Evolutionary conservation across 164 flowering plant genomes (phyloP).

Genomic region (Saururus chinensis): DNA sequence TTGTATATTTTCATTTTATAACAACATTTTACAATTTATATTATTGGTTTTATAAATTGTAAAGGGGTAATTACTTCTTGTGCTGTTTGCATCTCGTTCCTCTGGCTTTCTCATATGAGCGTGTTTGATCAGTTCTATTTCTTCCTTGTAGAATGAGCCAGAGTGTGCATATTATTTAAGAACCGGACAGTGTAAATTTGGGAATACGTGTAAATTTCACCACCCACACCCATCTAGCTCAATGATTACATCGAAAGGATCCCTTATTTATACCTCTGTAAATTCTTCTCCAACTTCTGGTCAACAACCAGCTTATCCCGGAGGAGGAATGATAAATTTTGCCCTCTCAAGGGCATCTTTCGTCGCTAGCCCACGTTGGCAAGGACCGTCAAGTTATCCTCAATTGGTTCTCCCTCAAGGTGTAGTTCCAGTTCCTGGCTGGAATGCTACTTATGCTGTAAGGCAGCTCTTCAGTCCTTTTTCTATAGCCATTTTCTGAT

Average conservation of each 20-base stretch:
- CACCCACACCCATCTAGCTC: conserved; percentile 87
- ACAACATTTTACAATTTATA: not conserved
- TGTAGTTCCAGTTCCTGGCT: conserved; percentile 72
- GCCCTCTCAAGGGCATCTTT: conserved; percentile 74
- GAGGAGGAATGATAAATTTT: conserved; percentile 66
- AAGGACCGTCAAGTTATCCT: conserved; percentile 77
- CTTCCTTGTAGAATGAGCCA: conserved; percentile 51
- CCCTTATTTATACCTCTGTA: conserved; percentile 68
- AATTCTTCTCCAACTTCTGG: conserved; percentile 71
- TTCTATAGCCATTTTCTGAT: not conserved
- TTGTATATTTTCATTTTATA: conserved; percentile 9
- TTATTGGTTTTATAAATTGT: not conserved
- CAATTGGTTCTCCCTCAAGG: conserved; percentile 86
- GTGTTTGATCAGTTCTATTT: not conserved
- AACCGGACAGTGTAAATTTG: conserved; percentile 95
- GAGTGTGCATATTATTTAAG: conserved; percentile 93
- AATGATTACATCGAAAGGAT: conserved; percentile 72
- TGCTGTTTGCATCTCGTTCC: not conserved
- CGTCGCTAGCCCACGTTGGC: conserved; percentile 84
- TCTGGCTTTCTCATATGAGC: not conserved
- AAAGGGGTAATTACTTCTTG: not conserved
- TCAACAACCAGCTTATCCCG: conserved; percentile 73
- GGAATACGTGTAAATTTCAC: conserved; percentile 86
- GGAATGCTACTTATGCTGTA: conserved; percentile 74
- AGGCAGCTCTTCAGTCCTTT: conserved; percentile 11